These are phyloP conservation scores for Termitomyces sp. DNA, from an alignment of 768 basidiomycete species.

Conservation along the genomic window DNA sequence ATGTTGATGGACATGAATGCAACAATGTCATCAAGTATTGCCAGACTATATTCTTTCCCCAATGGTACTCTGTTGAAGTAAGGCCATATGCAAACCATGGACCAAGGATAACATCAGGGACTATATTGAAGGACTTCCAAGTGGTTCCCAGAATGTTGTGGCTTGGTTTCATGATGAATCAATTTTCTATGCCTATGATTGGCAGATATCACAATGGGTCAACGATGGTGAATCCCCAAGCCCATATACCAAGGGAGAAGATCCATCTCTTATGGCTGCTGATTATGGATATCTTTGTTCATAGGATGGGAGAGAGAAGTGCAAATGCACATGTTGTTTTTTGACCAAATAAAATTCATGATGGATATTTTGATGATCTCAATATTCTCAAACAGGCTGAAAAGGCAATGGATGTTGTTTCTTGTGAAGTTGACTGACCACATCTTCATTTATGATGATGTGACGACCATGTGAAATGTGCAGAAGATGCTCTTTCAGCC, in stretches of 20 bases:
- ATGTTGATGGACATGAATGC: slow-evolving; percentile 26
- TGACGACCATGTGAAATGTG: slow-evolving; percentile 22
- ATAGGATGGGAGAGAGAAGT: slow-evolving; percentile 16
- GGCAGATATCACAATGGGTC: slow-evolving; percentile 17
- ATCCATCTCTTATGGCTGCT: slow-evolving; percentile 24
- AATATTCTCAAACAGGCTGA: too few relatives aligned
- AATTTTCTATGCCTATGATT: too few relatives aligned
- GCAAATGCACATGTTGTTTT: slow-evolving; percentile 17
- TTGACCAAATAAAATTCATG: slow-evolving; percentile 15
- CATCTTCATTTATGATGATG: slow-evolving; percentile 21
- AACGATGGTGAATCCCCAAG: slow-evolving; percentile 11
- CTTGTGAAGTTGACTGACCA: slow-evolving; percentile 17
- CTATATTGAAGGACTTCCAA: too few relatives aligned
- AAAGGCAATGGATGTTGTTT: slow-evolving; percentile 21
- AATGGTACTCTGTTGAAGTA: neutral
- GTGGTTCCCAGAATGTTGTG: too few relatives aligned
- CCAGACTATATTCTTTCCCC: slow-evolving; percentile 17
- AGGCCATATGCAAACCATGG: neutral
- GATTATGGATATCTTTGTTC: slow-evolving; percentile 25
- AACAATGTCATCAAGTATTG: slow-evolving; percentile 24
- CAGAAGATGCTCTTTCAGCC: slow-evolving; percentile 21
- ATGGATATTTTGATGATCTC: slow-evolving; percentile 24
- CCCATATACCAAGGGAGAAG: slow-evolving; percentile 27
- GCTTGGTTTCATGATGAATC: too few relatives aligned
- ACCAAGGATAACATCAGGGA: too few relatives aligned